phyloP scores from a whole-genome alignment of 306 rosid species.

The Trifolium pratense region DNA sequence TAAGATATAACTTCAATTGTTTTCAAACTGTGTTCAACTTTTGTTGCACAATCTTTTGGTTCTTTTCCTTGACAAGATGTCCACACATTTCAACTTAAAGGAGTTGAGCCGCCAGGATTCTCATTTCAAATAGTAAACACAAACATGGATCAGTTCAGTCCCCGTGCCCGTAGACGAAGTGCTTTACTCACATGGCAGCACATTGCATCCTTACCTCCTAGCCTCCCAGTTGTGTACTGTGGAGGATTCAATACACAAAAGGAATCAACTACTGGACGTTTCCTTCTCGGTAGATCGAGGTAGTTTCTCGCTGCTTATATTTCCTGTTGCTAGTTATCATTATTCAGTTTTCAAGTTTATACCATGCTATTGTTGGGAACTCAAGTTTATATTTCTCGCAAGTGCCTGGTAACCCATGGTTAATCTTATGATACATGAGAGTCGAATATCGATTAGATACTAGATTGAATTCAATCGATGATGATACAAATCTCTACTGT shows the following conservation, averaged over 20 bases:
- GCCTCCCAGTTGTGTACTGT: conserved; percentile 88
- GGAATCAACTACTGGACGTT: conserved; percentile 97
- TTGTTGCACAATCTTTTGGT: conserved; percentile 47
- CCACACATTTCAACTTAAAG: conserved; percentile 99
- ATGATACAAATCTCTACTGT: neutral
- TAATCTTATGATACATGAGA: neutral
- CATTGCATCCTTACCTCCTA: conserved; percentile 96
- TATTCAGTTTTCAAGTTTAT: conserved; percentile 13
- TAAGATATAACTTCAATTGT: conserved; percentile 33
- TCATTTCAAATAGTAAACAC: conserved; percentile 95
- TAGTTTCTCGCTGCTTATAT: conserved; percentile 34
- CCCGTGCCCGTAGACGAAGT: conserved; percentile 95
- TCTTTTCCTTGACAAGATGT: conserved; percentile 87
- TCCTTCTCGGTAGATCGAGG: conserved; percentile 98
- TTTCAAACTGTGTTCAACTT: conserved; percentile 30
- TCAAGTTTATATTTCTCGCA: neutral
- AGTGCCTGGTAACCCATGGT: neutral
- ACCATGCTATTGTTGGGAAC: no score
- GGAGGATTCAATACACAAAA: conserved; percentile 97
- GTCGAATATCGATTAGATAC: neutral
- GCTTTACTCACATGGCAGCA: conserved; percentile 99
- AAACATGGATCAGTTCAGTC: conserved; percentile 82
- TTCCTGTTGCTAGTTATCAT: neutral
- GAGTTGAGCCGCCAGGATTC: conserved; percentile 96
- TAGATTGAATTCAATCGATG: neutral